Percentiles rank a stretch among this genome's conserved stretches.
Conservation (phyloP, 495 filamentous ascomycete genomes). For the Aspergillus ellipticus region DNA sequence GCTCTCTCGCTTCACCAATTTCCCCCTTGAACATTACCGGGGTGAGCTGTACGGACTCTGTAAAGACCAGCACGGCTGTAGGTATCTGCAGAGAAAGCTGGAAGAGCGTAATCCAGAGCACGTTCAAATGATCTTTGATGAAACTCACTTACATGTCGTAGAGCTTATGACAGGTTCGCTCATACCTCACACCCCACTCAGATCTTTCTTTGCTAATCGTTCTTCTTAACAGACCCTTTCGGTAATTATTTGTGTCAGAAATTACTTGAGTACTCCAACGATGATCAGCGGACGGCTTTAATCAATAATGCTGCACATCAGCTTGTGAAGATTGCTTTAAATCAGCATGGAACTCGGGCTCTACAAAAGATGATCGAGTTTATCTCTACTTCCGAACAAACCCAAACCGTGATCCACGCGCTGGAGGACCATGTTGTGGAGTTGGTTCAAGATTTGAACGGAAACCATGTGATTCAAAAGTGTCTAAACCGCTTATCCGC, state of each 20-base stretch:
- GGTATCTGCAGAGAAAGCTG: constrained; percentile 94
- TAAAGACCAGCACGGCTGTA: constrained; percentile 96
- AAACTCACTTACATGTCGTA: constrained; percentile 85
- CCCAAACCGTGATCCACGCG: constrained; percentile 75
- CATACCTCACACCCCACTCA: not conserved
- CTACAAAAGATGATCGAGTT: constrained; percentile 99
- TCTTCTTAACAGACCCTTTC: constrained; percentile 68
- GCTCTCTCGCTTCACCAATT: constrained; percentile 65
- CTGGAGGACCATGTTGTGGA: constrained; percentile 77
- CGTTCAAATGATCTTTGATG: constrained; percentile 86
- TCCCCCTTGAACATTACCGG: constrained; percentile 70
- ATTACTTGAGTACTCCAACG: constrained; percentile 84
- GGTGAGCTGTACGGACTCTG: constrained; percentile 83
- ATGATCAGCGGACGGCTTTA: constrained; percentile 88
- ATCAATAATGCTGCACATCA: constrained; percentile 82
- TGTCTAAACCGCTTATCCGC: constrained; percentile 88
- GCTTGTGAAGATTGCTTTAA: constrained; percentile 87
- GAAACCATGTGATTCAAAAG: constrained; percentile 98
- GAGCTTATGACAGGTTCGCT: constrained; percentile 86
- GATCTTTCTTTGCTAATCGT: constrained; percentile 6
- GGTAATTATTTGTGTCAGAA: constrained; percentile 99
- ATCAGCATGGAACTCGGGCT: constrained; percentile 93
- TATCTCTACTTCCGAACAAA: constrained; percentile 74
- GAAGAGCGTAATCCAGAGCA: constrained; percentile 81
- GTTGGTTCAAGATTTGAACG: constrained; percentile 93